Evolutionary conservation across 2,329 filamentous ascomycete genomes (phyloP).

Genomic region (Gremmenia infestans): DNA sequence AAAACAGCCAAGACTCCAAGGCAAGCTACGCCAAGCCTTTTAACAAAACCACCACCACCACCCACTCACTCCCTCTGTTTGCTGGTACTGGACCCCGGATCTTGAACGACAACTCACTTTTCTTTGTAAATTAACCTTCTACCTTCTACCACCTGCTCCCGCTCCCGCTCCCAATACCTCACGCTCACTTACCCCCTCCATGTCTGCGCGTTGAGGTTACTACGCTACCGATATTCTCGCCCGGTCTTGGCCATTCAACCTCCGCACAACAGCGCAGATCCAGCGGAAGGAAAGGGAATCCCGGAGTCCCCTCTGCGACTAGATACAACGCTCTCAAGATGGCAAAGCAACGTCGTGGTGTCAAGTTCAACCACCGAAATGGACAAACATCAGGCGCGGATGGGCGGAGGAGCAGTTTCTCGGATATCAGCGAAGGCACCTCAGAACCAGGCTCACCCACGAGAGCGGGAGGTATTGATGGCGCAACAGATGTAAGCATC

Average conservation of each 20-base stretch:
- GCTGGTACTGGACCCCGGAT: too few species aligned
- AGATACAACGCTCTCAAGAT: conserved; percentile 25
- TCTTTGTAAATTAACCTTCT: too few species aligned
- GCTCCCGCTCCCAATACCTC: background rate
- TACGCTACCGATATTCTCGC: background rate
- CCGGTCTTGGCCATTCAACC: conserved; percentile 13
- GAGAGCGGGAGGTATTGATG: conserved; percentile 31
- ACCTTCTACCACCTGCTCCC: background rate
- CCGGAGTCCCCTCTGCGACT: conserved; percentile 1
- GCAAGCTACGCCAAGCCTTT: background rate
- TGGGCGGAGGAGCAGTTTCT: conserved; percentile 62
- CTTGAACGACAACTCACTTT: too few species aligned
- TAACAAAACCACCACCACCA: background rate
- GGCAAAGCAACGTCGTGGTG: conserved; percentile 45
- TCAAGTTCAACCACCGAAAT: conserved; percentile 45
- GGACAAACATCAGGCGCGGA: conserved; percentile 27
- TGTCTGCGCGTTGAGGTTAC: conserved; percentile 3
- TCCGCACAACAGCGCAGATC: background rate
- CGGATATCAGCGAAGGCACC: conserved; percentile 60
- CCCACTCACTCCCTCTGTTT: background rate
- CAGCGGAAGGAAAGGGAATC: conserved; percentile 8
- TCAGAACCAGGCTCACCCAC: conserved; percentile 34
- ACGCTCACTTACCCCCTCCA: background rate
- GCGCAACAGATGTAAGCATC: conserved; percentile 35
- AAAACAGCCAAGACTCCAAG: background rate